These are phyloP conservation scores for Tubosaeta sp. DNA, from an alignment of 768 basidiomycete species.

Conservation along the genomic window DNA sequence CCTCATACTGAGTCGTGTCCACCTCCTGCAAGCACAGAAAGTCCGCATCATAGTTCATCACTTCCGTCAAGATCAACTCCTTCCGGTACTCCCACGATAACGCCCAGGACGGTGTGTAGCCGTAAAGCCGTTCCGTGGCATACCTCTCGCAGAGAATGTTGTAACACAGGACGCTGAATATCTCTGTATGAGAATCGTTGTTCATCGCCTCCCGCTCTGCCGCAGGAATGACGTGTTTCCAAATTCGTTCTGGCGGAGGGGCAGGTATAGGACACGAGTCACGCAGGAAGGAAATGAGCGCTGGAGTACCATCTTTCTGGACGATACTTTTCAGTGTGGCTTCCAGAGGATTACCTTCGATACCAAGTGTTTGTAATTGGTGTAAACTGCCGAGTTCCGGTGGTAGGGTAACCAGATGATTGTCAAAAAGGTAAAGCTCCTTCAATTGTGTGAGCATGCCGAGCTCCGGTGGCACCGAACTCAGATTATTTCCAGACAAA, in stretches of 20 bases:
- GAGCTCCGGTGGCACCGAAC: constrained; percentile 75
- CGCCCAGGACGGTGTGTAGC: constrained; percentile 97
- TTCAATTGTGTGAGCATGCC: constrained; percentile 88
- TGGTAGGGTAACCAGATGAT: constrained; percentile 82
- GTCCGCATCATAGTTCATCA: constrained; percentile 78
- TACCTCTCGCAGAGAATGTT: constrained; percentile 93
- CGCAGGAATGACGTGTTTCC: constrained; percentile 60
- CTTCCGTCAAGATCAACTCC: constrained; percentile 80
- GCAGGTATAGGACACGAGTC: constrained; percentile 84
- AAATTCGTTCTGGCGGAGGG: constrained; percentile 75
- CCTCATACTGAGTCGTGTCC: constrained; percentile 88
- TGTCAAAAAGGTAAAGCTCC: constrained; percentile 95
- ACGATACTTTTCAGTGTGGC: constrained; percentile 69
- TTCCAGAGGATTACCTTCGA: constrained; percentile 97
- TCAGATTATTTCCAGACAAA: constrained; percentile 83
- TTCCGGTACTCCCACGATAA: constrained; percentile 94
- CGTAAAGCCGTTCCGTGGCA: constrained; percentile 86
- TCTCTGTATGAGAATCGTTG: constrained; percentile 67
- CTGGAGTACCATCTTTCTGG: constrained; percentile 92
- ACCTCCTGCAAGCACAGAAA: constrained; percentile 96
- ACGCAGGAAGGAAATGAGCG: constrained; percentile 85
- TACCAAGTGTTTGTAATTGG: constrained; percentile 87
- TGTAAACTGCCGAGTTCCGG: constrained; percentile 85
- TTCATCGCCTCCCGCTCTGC: constrained; percentile 56
- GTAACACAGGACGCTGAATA: constrained; percentile 79